Evolutionary conservation across 805 yeast genomes (phyloP).

Genomic region (Yarrowia osloensis): DNA sequence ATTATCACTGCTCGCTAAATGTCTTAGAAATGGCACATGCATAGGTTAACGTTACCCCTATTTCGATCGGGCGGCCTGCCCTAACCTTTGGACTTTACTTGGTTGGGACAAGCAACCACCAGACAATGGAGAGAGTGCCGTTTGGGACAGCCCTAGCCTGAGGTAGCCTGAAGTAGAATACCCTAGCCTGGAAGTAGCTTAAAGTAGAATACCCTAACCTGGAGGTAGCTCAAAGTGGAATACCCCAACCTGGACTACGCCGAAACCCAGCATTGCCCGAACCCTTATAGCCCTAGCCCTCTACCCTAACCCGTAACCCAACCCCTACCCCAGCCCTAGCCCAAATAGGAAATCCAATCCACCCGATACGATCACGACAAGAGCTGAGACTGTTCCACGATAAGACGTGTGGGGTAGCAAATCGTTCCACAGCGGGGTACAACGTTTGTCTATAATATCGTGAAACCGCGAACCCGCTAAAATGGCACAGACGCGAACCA

Average conservation of each 20-base stretch:
- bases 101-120: background rate
- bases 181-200: too few species aligned
- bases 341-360: background rate
- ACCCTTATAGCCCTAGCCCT: too few species aligned
- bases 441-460: background rate
- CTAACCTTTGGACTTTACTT: background rate
- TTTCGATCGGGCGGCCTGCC: background rate
- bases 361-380: background rate
- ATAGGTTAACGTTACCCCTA: constrained; percentile 18
- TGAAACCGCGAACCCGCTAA: too few species aligned
- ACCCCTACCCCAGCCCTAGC: background rate
- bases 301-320: background rate
- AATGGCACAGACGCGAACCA: too few species aligned
- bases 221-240: too few species aligned
- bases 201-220: too few species aligned
- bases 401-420: constrained; percentile 11
- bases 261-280: too few species aligned
- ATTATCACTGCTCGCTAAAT: constrained; percentile 1
- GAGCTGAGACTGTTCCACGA: constrained; percentile 7
- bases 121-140: too few species aligned
- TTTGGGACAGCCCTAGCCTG: background rate
- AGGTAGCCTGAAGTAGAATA: too few species aligned
- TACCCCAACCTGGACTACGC: too few species aligned
- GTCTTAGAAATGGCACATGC: constrained; percentile 18
- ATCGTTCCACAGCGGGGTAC: background rate